A percentile compares a stretch with the other conserved stretches of the same genome.
Evolutionary conservation across 495 filamentous ascomycete species (phyloP).

Genomic region (Coniosporium apollinis): DNA sequence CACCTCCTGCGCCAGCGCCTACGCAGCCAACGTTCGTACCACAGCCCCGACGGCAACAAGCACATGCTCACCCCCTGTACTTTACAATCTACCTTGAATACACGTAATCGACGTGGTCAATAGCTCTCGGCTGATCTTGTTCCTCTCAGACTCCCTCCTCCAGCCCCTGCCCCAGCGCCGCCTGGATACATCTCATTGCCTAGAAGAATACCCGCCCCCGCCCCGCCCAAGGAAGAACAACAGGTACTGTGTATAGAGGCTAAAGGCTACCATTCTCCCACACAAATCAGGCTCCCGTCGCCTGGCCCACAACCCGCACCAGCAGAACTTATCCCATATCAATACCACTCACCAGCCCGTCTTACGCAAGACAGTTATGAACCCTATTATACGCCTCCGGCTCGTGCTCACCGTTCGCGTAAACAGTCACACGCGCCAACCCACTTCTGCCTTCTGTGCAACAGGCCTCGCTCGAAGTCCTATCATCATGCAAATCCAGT

Average conservation of each 20-base stretch:
- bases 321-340: neutral
- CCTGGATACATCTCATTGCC: no score
- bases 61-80: no score
- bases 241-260: neutral
- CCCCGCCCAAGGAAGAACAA: no score
- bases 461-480: conserved; percentile 9
- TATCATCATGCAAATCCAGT: conserved; percentile 11
- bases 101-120: no score
- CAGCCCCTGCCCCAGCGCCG: no score
- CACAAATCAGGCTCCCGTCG: neutral
- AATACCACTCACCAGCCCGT: neutral
- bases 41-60: no score
- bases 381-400: conserved; percentile 2
- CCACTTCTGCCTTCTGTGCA: conserved; percentile 13
- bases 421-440: neutral
- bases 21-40: no score
- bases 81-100: no score
- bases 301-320: neutral
- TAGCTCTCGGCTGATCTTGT: no score
- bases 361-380: neutral
- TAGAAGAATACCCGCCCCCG: no score
- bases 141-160: no score
- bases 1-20: no score
- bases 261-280: neutral
- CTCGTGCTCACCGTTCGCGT: neutral